These are phyloP conservation scores for Ceratocystis huliohia DNA, from an alignment of 2,329 filamentous ascomycete species.

Conservation along the genomic window DNA sequence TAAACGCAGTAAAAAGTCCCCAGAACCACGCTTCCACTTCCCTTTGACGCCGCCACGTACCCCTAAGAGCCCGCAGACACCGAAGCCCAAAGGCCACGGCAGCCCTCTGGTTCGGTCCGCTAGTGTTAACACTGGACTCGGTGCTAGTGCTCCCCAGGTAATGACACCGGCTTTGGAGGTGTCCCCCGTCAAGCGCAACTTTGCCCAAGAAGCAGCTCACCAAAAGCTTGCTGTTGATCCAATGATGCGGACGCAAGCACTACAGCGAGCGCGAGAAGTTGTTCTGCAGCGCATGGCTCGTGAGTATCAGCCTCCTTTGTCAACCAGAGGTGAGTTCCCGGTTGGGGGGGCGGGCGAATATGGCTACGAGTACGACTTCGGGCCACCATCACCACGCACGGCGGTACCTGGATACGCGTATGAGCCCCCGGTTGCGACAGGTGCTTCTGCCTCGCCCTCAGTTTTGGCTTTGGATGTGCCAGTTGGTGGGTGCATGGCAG, in stretches of 20 bases:
- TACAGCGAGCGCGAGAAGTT: conserved; percentile 47
- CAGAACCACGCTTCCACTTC: conserved; percentile 4
- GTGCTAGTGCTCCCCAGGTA: neutral
- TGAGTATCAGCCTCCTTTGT: conserved; percentile 29
- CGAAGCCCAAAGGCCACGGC: neutral
- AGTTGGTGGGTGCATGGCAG: conserved; percentile 13
- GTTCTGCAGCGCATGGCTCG: conserved; percentile 46
- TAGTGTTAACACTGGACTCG: neutral
- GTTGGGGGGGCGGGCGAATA: neutral
- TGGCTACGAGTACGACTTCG: neutral
- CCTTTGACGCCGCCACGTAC: conserved; percentile 5
- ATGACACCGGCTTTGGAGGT: conserved; percentile 34
- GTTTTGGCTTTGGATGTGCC: neutral
- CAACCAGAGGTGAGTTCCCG: neutral
- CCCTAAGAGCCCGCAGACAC: conserved; percentile 7
- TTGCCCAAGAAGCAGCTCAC: conserved; percentile 44
- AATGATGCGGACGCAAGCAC: conserved; percentile 40
- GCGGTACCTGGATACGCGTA: neutral
- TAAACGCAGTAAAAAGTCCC: conserved; percentile 5
- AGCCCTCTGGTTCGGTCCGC: neutral
- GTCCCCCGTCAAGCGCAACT: conserved; percentile 45
- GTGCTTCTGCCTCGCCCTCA: neutral
- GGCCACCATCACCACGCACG: neutral
- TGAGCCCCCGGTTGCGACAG: neutral
- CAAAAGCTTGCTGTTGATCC: conserved; percentile 45